phyloP scores from a whole-genome alignment of 345 rosid genomes.

The Gynandropsis gynandra region DNA sequence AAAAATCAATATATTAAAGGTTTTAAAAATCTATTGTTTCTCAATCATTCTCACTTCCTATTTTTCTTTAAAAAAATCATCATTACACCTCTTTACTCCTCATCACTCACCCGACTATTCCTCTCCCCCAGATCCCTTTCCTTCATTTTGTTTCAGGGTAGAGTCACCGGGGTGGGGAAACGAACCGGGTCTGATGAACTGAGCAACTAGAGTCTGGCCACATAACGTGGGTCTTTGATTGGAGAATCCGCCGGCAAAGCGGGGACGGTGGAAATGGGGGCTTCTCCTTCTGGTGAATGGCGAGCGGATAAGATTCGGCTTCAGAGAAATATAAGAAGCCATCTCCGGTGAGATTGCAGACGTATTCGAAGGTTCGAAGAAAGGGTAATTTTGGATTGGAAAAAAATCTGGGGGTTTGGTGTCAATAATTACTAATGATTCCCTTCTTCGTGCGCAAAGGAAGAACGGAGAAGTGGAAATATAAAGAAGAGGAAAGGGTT shows the following conservation, averaged over 20 bases:
- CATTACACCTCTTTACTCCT: too few species aligned
- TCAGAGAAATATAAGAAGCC: constrained; percentile 30
- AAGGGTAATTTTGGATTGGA: constrained; percentile 15
- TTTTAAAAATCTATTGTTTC: too few species aligned
- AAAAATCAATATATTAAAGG: too few species aligned
- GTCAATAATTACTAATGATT: constrained; percentile 2
- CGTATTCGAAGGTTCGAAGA: constrained; percentile 1
- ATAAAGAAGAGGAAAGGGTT: too few species aligned
- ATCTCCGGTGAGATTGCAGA: background rate
- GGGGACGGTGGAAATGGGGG: constrained; percentile 31
- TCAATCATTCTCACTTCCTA: too few species aligned
- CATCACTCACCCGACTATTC: too few species aligned
- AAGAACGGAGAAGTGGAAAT: constrained; percentile 5
- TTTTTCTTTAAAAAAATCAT: too few species aligned
- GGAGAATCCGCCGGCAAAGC: constrained; percentile 22
- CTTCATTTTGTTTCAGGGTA: too few species aligned
- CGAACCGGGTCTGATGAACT: constrained; percentile 40
- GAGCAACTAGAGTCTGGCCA: constrained; percentile 45
- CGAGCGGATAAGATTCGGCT: constrained; percentile 31
- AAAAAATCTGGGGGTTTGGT: background rate
- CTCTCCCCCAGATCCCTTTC: too few species aligned
- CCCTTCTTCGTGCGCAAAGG: too few species aligned
- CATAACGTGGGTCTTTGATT: constrained; percentile 32
- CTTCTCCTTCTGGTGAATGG: constrained; percentile 28
- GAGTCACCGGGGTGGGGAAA: constrained; percentile 40